Evolutionary conservation across 1,139 yeast genomes (phyloP), one percentile per base, ranked within the genome.

Genomic region (Blastobotrys persicus): DNA sequence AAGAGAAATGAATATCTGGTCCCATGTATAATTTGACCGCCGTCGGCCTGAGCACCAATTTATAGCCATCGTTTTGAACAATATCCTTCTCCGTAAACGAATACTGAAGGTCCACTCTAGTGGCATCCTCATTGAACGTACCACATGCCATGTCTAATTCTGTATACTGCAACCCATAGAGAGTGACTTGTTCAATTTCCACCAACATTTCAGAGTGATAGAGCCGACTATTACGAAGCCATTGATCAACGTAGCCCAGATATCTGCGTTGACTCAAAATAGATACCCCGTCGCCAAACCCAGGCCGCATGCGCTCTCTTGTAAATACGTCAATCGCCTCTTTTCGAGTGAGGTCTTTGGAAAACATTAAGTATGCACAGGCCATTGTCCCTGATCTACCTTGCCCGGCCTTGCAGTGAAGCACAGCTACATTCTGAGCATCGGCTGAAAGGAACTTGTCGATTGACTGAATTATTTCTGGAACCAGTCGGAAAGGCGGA

Each of bases 351-450:
- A 68, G 54, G 2, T 62, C 68, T 37, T 64, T 57, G 45, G 67
- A 66, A 44, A 74, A 70, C 77, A 89, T 81, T 52, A 91, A 65
- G 60, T 81, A 85, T 0, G 91, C 88, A 58, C 89, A 80, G 2
- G 79, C 77, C 2, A 88, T 68, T 0, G 91, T 78, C 0, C 98
- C 98, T 0, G 95, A 83, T 31, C 98, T 71, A 0, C 98, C 98
- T 64, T 88, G 91, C 0, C 98, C 98, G 52, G 88, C 89, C 60
- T 86, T 83, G 63, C 98, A 92, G 63, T 92, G 98, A 7, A 91
- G 67, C 0, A 89, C 77, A 0, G 86, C 94, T 1, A 82, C 81
- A 54, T 78, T 76, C 0, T 63, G 51, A 0, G 62, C 47, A 32
- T 64, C 61, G 3, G 59, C 56, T 1, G 53, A 26, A 31, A 85